phyloP scores from a whole-genome alignment of 257 asterid genomes.

The Fraxinus pennsylvanica region DNA sequence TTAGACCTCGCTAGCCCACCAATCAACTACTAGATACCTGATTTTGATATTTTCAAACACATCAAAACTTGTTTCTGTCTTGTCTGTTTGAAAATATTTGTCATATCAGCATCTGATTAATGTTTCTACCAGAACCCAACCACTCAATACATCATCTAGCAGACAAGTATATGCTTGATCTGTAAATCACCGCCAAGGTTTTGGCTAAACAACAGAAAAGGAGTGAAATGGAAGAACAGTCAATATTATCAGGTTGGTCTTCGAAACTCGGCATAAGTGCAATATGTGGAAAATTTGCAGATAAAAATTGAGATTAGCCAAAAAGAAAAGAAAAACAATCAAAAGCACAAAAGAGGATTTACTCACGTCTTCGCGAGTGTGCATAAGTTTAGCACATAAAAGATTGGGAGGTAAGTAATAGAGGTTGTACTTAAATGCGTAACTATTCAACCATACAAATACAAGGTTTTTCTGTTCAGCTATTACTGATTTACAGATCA shows the following conservation, averaged over 20 bases:
- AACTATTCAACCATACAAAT: not conserved
- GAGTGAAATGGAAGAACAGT: not conserved
- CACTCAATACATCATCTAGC: not conserved
- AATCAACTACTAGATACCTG: too few species aligned
- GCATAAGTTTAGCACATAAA: not conserved
- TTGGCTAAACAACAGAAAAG: not conserved
- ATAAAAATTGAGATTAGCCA: not conserved
- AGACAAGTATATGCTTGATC: not conserved
- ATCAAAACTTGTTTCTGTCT: not conserved
- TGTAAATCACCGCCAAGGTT: not conserved
- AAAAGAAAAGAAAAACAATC: not conserved
- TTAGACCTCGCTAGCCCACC: too few species aligned
- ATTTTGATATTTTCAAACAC: too few species aligned
- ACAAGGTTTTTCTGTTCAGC: constrained; percentile 1
- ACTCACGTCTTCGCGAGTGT: not conserved
- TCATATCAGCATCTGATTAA: not conserved
- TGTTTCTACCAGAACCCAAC: not conserved
- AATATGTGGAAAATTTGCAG: not conserved
- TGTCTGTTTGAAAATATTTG: not conserved
- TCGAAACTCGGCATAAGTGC: not conserved
- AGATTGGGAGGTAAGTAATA: not conserved
- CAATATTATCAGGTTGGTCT: not conserved
- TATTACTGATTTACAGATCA: not conserved
- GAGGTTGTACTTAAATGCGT: not conserved
- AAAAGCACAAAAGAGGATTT: not conserved